These are phyloP conservation scores for Pichia eremophila DNA, from an alignment of 805 yeast species.

Conservation along the genomic window DNA sequence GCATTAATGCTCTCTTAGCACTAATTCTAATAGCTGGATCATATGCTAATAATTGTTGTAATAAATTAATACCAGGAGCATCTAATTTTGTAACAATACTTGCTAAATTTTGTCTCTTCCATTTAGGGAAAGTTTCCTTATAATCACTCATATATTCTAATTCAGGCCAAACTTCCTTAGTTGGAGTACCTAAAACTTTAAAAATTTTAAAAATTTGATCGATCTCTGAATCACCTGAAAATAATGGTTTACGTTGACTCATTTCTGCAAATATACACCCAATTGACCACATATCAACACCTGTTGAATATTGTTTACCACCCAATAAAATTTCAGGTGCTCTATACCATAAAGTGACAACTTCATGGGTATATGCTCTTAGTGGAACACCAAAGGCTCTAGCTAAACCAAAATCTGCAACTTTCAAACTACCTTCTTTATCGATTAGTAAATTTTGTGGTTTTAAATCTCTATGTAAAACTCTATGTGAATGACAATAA, in stretches of 20 bases:
- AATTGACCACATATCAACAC: conserved; percentile 98
- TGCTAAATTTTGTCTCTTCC: conserved; percentile 67
- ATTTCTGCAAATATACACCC: conserved; percentile 98
- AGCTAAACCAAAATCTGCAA: conserved; percentile 92
- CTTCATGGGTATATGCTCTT: conserved; percentile 95
- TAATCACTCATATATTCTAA: conserved; percentile 86
- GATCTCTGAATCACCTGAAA: conserved; percentile 96
- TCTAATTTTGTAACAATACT: conserved; percentile 72
- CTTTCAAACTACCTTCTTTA: conserved; percentile 87
- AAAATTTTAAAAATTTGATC: conserved; percentile 94
- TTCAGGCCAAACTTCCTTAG: conserved; percentile 90
- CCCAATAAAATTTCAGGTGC: conserved; percentile 95
- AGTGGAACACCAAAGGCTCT: conserved; percentile 96
- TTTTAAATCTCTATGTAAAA: conserved; percentile 89
- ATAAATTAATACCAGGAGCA: conserved; percentile 71
- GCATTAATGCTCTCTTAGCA: conserved; percentile 85
- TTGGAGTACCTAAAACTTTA: conserved; percentile 88
- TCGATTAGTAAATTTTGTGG: conserved; percentile 93
- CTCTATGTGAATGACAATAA: conserved; percentile 91
- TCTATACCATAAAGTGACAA: conserved; percentile 95
- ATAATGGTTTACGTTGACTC: conserved; percentile 90
- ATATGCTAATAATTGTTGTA: conserved; percentile 70
- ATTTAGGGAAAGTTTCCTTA: conserved; percentile 86
- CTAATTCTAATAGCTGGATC: conserved; percentile 92
- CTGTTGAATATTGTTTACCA: conserved; percentile 94